A percentile compares a stretch with the other conserved stretches of the same genome.
phyloP scores from a whole-genome alignment of 805 yeast genomes.

The Hanseniaspora singularis region DNA sequence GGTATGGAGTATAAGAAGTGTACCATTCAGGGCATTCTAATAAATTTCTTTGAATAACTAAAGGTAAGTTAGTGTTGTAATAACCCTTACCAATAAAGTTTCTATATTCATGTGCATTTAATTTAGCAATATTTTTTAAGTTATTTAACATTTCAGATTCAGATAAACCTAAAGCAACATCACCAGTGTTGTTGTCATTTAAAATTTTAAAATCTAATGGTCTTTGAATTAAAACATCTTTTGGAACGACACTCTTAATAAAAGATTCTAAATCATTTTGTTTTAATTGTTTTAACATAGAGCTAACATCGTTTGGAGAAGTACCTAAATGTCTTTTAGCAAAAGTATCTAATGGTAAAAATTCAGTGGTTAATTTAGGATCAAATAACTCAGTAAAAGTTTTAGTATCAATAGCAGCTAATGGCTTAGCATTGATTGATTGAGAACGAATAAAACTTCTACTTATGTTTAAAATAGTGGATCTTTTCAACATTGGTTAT shows the following conservation, averaged over 20 bases:
- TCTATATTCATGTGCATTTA: slow-evolving; percentile 54
- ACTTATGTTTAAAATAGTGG: not conserved
- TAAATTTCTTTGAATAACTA: slow-evolving; percentile 84
- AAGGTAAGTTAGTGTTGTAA: slow-evolving; percentile 78
- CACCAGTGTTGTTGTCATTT: slow-evolving; percentile 17
- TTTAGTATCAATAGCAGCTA: slow-evolving; percentile 11
- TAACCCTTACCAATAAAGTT: slow-evolving; percentile 90
- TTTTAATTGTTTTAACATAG: slow-evolving; percentile 58
- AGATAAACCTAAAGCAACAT: slow-evolving; percentile 62
- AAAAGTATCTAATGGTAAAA: slow-evolving; percentile 54
- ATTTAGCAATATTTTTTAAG: slow-evolving; percentile 53
- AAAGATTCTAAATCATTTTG: slow-evolving; percentile 58
- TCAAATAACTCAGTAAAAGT: slow-evolving; percentile 14
- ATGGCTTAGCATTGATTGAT: slow-evolving; percentile 29
- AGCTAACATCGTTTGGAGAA: slow-evolving; percentile 44
- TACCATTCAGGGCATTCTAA: slow-evolving; percentile 96
- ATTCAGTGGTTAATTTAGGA: slow-evolving; percentile 24
- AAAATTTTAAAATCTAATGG: slow-evolving; percentile 38
- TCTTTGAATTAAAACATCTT: slow-evolving; percentile 57
- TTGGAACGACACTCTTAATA: slow-evolving; percentile 63
- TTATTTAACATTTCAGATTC: slow-evolving; percentile 71
- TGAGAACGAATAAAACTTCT: slow-evolving; percentile 13
- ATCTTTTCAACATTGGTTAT: slow-evolving; percentile 13
- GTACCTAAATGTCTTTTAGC: slow-evolving; percentile 88
- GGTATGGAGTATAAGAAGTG: slow-evolving; percentile 96